Conservation (phyloP, 1,284 basidiomycete genomes). For the Papiliotrema laurentii region DNA sequence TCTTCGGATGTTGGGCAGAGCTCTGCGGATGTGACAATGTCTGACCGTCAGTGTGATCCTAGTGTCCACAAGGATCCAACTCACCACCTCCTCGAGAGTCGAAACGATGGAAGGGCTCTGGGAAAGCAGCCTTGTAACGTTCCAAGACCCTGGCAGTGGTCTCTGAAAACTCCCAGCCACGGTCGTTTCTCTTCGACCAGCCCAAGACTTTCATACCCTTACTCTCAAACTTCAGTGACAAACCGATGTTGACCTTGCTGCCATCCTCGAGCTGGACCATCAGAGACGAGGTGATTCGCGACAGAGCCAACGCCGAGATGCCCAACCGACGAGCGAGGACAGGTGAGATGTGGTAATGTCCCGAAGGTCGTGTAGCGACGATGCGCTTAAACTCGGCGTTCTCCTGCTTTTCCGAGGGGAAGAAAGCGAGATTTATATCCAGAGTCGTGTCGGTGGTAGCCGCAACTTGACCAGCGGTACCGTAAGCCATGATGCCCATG, state of each 20-base stretch:
- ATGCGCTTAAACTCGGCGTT: constrained; percentile 69
- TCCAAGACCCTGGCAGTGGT: constrained; percentile 74
- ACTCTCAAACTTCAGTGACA: constrained; percentile 94
- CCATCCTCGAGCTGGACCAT: constrained; percentile 72
- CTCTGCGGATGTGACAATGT: constrained; percentile 65
- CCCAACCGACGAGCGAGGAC: constrained; percentile 65
- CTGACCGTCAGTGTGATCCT: not conserved
- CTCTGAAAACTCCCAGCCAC: constrained; percentile 91
- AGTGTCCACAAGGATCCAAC: constrained; percentile 16
- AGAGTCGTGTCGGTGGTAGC: constrained; percentile 63
- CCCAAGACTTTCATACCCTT: constrained; percentile 94
- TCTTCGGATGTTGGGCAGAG: constrained; percentile 62
- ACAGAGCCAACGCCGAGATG: constrained; percentile 69
- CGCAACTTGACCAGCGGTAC: constrained; percentile 86
- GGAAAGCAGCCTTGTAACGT: constrained; percentile 78
- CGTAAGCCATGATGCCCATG: constrained; percentile 87
- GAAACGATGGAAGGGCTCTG: constrained; percentile 69
- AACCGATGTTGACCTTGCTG: constrained; percentile 80
- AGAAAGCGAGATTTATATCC: constrained; percentile 78
- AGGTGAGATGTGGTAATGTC: constrained; percentile 71
- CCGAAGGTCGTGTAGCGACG: constrained; percentile 57
- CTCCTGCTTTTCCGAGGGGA: constrained; percentile 72
- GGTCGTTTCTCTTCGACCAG: constrained; percentile 79
- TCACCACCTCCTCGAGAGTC: constrained; percentile 66
- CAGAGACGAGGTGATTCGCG: constrained; percentile 88